These are phyloP conservation scores for Cladobotryum protrusum DNA, from an alignment of 2,329 filamentous ascomycete genomes.

Conservation along the genomic window DNA sequence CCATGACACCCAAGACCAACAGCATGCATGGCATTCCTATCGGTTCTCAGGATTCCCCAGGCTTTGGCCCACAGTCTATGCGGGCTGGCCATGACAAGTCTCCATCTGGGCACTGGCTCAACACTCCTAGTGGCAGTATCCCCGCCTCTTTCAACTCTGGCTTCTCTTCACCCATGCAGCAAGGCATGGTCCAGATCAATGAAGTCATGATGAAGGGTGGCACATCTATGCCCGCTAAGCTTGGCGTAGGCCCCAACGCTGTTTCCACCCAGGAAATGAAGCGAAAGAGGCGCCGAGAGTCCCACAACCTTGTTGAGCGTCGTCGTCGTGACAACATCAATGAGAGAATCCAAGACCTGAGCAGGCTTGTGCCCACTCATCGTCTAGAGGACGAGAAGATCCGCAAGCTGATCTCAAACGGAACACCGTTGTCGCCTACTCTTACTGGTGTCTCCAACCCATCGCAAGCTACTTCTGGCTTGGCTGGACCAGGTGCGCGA, in stretches of 20 bases:
- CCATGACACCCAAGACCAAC: constrained; percentile 82
- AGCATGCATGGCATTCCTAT: constrained; percentile 68
- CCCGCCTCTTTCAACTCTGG: constrained; percentile 85
- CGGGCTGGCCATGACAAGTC: constrained; percentile 74
- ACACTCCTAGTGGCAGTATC: constrained; percentile 69
- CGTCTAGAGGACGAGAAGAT: constrained; percentile 96
- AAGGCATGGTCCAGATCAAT: constrained; percentile 68
- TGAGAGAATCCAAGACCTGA: constrained; percentile 93
- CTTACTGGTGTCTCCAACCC: constrained; percentile 64
- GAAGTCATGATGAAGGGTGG: constrained; percentile 85
- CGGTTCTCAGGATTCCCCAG: constrained; percentile 58
- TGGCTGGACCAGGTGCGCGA: constrained; percentile 78
- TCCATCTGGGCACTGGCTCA: constrained; percentile 83
- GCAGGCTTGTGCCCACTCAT: constrained; percentile 85
- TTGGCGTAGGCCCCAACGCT: constrained; percentile 47
- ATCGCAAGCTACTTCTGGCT: constrained; percentile 74
- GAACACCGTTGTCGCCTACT: constrained; percentile 79
- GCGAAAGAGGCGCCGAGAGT: constrained; percentile 82
- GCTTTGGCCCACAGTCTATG: constrained; percentile 73
- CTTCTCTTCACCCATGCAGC: constrained; percentile 73
- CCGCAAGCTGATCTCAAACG: constrained; percentile 88
- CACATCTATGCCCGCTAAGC: constrained; percentile 84
- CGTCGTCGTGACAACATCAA: constrained; percentile 97
- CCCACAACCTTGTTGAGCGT: constrained; percentile 93
- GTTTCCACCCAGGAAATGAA: constrained; percentile 89